Evolutionary conservation across 208 protist species (phyloP).

Genomic region (Wallacemonas collosoma): DNA sequence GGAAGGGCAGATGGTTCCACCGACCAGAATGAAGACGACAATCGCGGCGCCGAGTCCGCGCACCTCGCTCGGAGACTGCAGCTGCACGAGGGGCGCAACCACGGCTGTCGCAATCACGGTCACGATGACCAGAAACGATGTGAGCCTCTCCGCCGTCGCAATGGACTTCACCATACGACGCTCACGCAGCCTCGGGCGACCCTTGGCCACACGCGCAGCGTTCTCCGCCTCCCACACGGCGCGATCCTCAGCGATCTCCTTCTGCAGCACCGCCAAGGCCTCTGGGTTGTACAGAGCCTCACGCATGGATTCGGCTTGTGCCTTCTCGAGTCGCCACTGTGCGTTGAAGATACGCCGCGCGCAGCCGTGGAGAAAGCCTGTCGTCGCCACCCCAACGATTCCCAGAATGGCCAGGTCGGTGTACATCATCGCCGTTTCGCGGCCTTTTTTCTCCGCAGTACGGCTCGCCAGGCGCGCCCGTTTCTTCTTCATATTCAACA

Average conservation of each 20-base stretch:
- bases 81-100: constrained; percentile 23
- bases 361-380: constrained; percentile 37
- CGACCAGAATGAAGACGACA: constrained; percentile 40
- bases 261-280: constrained; percentile 20
- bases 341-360: constrained; percentile 19
- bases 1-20: constrained; percentile 31
- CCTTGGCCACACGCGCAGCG: constrained; percentile 28
- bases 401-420: constrained; percentile 48
- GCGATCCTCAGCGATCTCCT: constrained; percentile 21
- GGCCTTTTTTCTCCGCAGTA: constrained; percentile 20
- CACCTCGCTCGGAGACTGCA: constrained; percentile 48
- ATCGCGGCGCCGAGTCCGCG: constrained; percentile 38
- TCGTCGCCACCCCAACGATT: constrained; percentile 35
- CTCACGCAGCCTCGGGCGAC: constrained; percentile 23
- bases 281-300: constrained; percentile 15
- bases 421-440: constrained; percentile 34
- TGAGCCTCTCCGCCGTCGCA: constrained; percentile 46
- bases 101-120: constrained; percentile 31
- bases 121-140: constrained; percentile 43
- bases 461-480: constrained; percentile 29
- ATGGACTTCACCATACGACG: constrained; percentile 31
- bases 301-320: constrained; percentile 11
- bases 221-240: constrained; percentile 35
- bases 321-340: constrained; percentile 24
- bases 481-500: constrained; percentile 19